Percentiles rank a stretch among this genome's conserved stretches.
Conservation (phyloP, 2,329 filamentous ascomycete genomes). For the Penicillium sclerotiorum region DNA sequence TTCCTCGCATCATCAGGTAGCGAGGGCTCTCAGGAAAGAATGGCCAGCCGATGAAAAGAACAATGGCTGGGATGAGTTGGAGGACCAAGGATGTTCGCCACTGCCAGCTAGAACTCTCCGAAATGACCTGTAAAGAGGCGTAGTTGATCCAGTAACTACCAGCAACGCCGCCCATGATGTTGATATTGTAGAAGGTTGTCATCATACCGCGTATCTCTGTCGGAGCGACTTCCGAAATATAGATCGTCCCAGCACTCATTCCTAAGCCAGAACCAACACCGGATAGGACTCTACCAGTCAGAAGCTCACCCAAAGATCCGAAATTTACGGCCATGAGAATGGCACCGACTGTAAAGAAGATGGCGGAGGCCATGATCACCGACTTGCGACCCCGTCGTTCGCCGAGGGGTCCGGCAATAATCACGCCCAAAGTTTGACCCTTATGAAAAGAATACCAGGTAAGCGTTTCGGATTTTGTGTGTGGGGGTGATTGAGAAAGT, state of each 20-base stretch:
- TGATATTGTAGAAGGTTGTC: slow-evolving; percentile 26
- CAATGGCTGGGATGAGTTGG: slow-evolving; percentile 21
- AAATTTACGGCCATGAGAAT: slow-evolving; percentile 24
- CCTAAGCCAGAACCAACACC: slow-evolving; percentile 21
- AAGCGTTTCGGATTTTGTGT: no score
- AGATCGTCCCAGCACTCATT: slow-evolving; percentile 66
- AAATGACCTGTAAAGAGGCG: slow-evolving; percentile 15
- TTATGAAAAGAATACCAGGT: slow-evolving; percentile 2
- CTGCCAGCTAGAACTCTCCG: slow-evolving; percentile 22
- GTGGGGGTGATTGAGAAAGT: not conserved
- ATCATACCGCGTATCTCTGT: slow-evolving; percentile 62
- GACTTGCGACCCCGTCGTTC: slow-evolving; percentile 24
- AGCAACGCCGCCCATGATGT: slow-evolving; percentile 24
- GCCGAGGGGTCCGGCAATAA: slow-evolving; percentile 18
- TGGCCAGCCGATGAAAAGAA: slow-evolving; percentile 23
- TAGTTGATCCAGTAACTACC: slow-evolving; percentile 28
- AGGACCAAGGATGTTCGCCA: slow-evolving; percentile 22
- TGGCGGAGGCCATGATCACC: slow-evolving; percentile 17
- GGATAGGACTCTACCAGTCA: slow-evolving; percentile 20
- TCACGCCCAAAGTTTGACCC: slow-evolving; percentile 20
- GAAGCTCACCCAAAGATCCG: slow-evolving; percentile 19
- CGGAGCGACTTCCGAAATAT: slow-evolving; percentile 84
- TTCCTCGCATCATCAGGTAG: slow-evolving; percentile 29
- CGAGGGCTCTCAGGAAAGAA: slow-evolving; percentile 31
- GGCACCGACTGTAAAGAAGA: slow-evolving; percentile 23